Evolutionary conservation across 257 asterid species (phyloP).

Genomic region (Perilla frutescens): DNA sequence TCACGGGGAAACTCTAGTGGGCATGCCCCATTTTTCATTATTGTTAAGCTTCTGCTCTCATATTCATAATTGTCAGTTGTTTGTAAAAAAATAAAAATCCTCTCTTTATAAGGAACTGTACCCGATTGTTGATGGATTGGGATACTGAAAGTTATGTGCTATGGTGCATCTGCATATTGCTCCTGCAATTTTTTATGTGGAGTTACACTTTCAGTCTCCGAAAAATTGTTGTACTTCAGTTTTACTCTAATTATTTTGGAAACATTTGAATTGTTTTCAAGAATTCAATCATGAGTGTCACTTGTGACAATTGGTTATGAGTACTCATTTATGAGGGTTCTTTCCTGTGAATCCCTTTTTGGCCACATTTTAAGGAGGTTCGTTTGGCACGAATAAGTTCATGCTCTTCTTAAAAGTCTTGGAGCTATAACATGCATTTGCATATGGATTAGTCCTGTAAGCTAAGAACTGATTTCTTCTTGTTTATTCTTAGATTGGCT

Average conservation of each 20-base stretch:
- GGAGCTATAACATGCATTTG: not conserved
- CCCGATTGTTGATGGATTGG: conserved; percentile 9
- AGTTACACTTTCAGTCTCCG: not conserved
- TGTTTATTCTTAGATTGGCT: not conserved
- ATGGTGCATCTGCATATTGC: conserved; percentile 16
- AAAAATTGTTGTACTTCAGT: not conserved
- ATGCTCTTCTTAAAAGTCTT: not conserved
- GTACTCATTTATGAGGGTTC: not conserved
- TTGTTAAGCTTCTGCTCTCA: conserved; percentile 11
- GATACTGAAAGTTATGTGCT: conserved; percentile 3
- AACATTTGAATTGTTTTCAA: conserved; percentile 18
- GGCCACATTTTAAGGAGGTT: conserved; percentile 2
- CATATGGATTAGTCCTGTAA: conserved; percentile 19
- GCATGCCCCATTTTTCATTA: conserved; percentile 9
- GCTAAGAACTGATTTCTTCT: conserved; percentile 16
- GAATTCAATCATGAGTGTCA: conserved; percentile 5
- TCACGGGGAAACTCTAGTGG: conserved; percentile 5
- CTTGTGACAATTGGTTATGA: not conserved
- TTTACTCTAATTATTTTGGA: conserved; percentile 2
- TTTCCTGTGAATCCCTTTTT: not conserved
- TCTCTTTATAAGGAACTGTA: not conserved
- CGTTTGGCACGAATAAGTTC: not conserved
- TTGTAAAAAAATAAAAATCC: no score
- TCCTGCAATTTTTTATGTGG: not conserved
- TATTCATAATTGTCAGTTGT: conserved; percentile 11